These are phyloP conservation scores for Puya raimondii DNA, from an alignment of 176 grass and related monocot species.

Conservation along the genomic window DNA sequence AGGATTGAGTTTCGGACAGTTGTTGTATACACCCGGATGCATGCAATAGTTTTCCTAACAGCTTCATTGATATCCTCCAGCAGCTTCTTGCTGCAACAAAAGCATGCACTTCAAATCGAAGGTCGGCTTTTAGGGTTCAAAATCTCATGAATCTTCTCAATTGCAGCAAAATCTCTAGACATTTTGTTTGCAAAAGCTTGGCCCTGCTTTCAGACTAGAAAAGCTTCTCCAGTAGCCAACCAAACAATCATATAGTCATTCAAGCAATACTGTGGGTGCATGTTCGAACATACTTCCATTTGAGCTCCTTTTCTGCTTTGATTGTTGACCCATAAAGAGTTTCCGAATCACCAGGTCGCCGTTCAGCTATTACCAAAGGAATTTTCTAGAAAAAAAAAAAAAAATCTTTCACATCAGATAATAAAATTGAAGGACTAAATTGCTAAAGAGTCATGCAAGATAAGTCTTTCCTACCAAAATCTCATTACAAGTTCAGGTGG, in stretches of 20 bases:
- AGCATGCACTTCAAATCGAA: too few species aligned
- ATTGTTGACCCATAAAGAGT: constrained; percentile 67
- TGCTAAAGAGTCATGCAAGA: constrained; percentile 1
- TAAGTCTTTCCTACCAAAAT: not conserved
- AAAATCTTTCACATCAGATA: not conserved
- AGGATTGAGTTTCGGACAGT: too few species aligned
- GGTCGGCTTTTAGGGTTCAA: too few species aligned
- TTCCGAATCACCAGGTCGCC: constrained; percentile 81
- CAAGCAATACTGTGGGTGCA: too few species aligned
- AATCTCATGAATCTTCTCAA: too few species aligned
- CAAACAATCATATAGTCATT: not conserved
- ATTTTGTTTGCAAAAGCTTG: too few species aligned
- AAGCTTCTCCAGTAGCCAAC: not conserved
- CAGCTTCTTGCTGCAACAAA: too few species aligned
- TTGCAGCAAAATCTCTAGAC: too few species aligned
- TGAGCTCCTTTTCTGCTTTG: constrained; percentile 84
- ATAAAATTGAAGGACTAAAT: not conserved
- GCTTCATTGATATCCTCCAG: too few species aligned
- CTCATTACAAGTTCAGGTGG: too few species aligned
- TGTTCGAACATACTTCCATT: constrained; percentile 69
- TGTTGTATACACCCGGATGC: too few species aligned
- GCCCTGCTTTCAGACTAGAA: not conserved
- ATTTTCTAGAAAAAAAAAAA: constrained; percentile 52
- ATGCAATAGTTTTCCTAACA: too few species aligned
- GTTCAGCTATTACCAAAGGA: constrained; percentile 63